phyloP scores from a whole-genome alignment of 2,329 filamentous ascomycete genomes.

The Aspergillus pseudotamarii region DNA sequence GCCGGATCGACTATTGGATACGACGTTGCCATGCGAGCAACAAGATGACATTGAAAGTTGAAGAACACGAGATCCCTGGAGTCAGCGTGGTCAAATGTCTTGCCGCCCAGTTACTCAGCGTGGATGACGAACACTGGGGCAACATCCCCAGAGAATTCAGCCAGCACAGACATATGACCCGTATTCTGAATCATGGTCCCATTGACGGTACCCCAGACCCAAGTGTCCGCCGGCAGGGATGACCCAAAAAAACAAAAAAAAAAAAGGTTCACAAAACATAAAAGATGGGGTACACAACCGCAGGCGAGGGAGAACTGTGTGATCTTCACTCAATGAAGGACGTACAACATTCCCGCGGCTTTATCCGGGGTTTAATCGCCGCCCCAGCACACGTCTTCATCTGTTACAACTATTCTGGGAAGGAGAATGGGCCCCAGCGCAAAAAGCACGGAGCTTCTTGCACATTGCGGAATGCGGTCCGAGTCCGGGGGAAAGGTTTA shows the following conservation, averaged over 20 bases:
- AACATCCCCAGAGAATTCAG: background rate
- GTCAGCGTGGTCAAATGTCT: background rate
- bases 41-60: background rate
- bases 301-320: constrained; percentile 2
- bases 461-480: constrained; percentile 3
- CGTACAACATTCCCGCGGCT: constrained; percentile 1
- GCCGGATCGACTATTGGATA: constrained; percentile 19
- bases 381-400: background rate
- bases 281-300: background rate
- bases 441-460: background rate
- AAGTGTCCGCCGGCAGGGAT: background rate
- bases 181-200: background rate
- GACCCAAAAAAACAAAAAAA: background rate
- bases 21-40: constrained; percentile 16
- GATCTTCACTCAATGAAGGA: constrained; percentile 5
- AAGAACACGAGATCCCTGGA: background rate
- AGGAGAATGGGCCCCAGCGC: background rate
- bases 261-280: background rate
- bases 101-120: background rate
- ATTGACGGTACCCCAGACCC: background rate
- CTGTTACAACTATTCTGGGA: background rate
- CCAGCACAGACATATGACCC: background rate
- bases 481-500: constrained; percentile 1
- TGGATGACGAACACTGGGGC: background rate
- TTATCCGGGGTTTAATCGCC: background rate